Evolutionary conservation across 2,329 filamentous ascomycete genomes (phyloP), one percentile per base, ranked within the genome.

Genomic region (Aaosphaeria arxii): DNA sequence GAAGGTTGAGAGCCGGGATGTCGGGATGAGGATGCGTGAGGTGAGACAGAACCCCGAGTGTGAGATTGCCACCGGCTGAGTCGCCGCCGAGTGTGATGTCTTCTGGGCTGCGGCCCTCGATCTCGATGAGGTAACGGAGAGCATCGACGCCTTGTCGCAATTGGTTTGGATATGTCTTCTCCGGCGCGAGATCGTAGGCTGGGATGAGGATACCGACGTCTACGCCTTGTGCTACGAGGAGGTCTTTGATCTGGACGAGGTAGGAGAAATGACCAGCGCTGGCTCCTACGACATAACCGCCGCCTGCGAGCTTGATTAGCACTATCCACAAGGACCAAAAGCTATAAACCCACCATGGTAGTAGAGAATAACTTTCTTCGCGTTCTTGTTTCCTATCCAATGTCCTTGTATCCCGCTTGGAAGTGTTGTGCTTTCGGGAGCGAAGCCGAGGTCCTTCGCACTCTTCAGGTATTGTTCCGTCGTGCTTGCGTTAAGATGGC

Each of bases 151-250:
- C 76, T 63, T 81, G 73, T 50, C 67, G 62, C 6, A 80, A 64
- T 53, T 80, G 76, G 5, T 69, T 66, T 1, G 78, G 78, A 56
- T 80, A 81, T 38, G 62, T 59, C 11, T 55, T 57, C 35, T 74
- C 64, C 4, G 76, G 76, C 0, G 80, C 74, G n/a, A 85, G 74
- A 29, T 77, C 78, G 64, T 86, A 86, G 36, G 77, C 76, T n/a
- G 83, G 71, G 28, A 80, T 64, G 43, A 84, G 74, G 42, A 78
- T 64, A 13, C 78, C 72, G 30, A 80, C 65, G 31, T 71, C 69
- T 44, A 78, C 74, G 39, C 73, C 74, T 45, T 55, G 46, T 11
- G 57, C 45, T 7, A 49, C 59, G 17, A 78, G 62, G n/a, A 71
- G 63, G 35, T 71, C 63, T 44, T 74, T 64, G 31, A 81, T 63